These are phyloP conservation scores for Nitzschia inconspicua DNA, from an alignment of 108 stramenopile genomes.

Conservation along the genomic window DNA sequence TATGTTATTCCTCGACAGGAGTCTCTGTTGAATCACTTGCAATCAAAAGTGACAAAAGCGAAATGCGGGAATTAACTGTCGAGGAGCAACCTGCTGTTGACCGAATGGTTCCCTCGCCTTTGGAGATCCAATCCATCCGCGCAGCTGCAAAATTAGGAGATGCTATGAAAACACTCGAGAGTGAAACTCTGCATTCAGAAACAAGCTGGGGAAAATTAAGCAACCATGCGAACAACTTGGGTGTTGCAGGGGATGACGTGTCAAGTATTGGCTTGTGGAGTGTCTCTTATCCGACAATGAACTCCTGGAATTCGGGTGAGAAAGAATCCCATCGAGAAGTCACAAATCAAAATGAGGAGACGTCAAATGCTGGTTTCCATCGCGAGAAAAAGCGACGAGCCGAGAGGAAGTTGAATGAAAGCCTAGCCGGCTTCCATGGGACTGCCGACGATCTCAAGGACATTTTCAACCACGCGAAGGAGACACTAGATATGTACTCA, in stretches of 20 bases:
- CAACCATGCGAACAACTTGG: constrained; percentile 1
- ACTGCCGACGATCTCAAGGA: constrained; percentile 10
- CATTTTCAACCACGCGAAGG: constrained; percentile 10
- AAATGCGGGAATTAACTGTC: too few relatives aligned
- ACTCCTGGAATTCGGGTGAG: too few relatives aligned
- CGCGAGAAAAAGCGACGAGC: constrained; percentile 5
- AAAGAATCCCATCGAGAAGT: too few relatives aligned
- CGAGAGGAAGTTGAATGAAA: constrained; percentile 9
- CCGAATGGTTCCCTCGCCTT: too few relatives aligned
- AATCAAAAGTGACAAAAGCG: too few relatives aligned
- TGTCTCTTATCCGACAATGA: too few relatives aligned
- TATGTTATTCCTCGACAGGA: too few relatives aligned
- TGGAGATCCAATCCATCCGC: background rate
- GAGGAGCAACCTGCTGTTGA: too few relatives aligned
- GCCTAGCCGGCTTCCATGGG: constrained; percentile 7
- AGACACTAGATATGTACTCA: background rate
- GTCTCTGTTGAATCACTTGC: constrained; percentile 6
- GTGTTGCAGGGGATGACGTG: too few relatives aligned
- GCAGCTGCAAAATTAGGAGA: background rate
- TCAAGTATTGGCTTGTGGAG: too few relatives aligned
- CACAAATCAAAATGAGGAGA: constrained; percentile 12
- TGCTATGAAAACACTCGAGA: background rate
- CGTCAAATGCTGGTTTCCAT: constrained; percentile 11
- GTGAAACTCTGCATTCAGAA: constrained; percentile 1
- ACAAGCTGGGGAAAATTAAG: constrained; percentile 12